phyloP scores from a whole-genome alignment of 257 asterid genomes.

The Nicotiana paniculata region DNA sequence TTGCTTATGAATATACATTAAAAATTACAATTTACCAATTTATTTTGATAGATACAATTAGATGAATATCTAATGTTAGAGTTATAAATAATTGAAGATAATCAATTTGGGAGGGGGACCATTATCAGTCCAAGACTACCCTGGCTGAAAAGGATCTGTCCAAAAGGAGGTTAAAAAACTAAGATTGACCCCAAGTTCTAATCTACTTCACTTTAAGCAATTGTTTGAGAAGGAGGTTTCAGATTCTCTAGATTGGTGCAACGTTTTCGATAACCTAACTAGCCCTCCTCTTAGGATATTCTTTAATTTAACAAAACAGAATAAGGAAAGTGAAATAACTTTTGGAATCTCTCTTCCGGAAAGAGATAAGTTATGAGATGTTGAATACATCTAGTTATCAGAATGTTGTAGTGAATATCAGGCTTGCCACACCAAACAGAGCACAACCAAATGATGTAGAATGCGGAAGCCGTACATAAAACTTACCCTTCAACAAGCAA shows the following conservation, averaged over 20 bases:
- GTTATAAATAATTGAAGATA: background rate
- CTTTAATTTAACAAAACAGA: background rate
- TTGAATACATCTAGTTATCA: background rate
- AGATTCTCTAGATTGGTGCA: background rate
- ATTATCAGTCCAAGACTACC: background rate
- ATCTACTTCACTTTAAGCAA: background rate
- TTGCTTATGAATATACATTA: background rate
- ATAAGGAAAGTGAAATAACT: background rate
- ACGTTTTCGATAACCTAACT: background rate
- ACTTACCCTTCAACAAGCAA: conserved; percentile 90
- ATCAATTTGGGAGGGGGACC: background rate
- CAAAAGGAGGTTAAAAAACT: background rate
- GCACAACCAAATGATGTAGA: background rate
- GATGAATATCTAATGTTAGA: background rate
- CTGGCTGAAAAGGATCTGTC: background rate
- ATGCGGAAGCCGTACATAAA: background rate
- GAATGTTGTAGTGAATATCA: background rate
- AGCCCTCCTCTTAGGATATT: background rate
- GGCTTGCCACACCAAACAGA: background rate
- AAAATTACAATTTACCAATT: background rate
- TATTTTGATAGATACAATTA: conserved; percentile 2
- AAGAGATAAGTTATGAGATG: background rate
- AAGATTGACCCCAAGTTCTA: background rate
- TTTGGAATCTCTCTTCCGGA: background rate
- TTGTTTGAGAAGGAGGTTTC: background rate